phyloP scores from a whole-genome alignment of 83 land plant genomes.

The Picea engelmannii region DNA sequence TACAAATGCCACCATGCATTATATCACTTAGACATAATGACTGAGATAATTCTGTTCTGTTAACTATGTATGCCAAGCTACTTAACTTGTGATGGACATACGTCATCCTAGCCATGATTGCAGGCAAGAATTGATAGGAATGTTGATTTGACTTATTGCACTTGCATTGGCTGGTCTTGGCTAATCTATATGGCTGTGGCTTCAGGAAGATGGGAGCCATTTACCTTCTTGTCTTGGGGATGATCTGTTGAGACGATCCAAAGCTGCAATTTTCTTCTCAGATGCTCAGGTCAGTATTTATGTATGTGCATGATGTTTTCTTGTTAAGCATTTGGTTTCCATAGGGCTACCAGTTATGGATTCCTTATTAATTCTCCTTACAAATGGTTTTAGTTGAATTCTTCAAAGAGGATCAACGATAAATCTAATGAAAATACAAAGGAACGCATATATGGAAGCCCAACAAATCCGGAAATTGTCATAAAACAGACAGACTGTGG shows the following conservation, averaged over 20 bases:
- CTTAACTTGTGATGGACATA: too few species aligned
- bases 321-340: not conserved
- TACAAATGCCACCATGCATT: not conserved
- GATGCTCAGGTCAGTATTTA: conserved; percentile 3
- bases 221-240: conserved; percentile 6
- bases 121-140: not conserved
- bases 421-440: not conserved
- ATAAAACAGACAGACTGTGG: not conserved
- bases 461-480: not conserved
- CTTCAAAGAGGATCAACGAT: not conserved
- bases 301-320: not conserved
- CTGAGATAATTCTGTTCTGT: too few species aligned
- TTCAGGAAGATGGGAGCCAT: conserved; percentile 11
- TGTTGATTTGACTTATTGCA: not conserved
- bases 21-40: not conserved
- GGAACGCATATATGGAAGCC: not conserved
- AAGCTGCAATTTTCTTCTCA: not conserved
- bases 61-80: too few species aligned
- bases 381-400: not conserved
- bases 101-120: not conserved
- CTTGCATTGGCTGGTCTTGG: not conserved
- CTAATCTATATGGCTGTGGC: not conserved
- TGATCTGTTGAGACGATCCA: conserved; percentile 2
- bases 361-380: not conserved
- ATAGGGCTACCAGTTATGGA: not conserved